These are phyloP conservation scores for Salix udensis DNA, from an alignment of 345 rosid species.

Conservation along the genomic window DNA sequence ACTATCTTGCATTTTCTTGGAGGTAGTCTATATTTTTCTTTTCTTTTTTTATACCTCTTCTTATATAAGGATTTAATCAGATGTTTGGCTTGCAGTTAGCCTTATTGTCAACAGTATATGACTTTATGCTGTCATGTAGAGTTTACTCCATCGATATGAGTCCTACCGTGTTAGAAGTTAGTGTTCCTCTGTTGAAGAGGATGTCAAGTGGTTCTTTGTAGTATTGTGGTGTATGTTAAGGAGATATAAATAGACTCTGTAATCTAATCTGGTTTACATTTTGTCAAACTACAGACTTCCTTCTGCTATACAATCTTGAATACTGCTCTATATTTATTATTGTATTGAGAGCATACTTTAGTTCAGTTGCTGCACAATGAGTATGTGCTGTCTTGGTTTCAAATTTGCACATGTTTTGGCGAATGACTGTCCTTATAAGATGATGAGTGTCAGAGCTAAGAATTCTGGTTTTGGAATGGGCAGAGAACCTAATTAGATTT, in stretches of 20 bases:
- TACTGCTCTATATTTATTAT: not conserved
- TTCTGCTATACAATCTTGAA: not conserved
- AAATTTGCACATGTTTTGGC: not conserved
- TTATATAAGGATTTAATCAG: not conserved
- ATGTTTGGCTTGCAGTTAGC: not conserved
- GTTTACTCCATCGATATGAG: not conserved
- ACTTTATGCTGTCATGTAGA: not conserved
- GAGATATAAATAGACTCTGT: not conserved
- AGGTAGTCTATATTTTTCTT: constrained; percentile 39
- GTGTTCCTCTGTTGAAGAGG: not conserved
- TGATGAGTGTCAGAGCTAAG: not conserved
- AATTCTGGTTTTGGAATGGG: not conserved
- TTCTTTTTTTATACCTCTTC: not conserved
- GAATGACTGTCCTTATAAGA: not conserved
- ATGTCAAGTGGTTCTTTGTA: not conserved
- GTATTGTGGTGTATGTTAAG: not conserved
- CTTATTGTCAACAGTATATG: not conserved
- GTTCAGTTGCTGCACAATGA: not conserved
- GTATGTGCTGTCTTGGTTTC: not conserved
- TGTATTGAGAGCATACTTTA: not conserved
- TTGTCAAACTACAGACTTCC: not conserved
- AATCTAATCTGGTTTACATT: not conserved
- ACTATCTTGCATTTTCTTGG: constrained; percentile 75
- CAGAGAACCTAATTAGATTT: not conserved
- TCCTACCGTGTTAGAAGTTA: not conserved